Percentiles rank a stretch among this genome's conserved stretches.
Conservation (phyloP, 371 early-diverging fungal genomes). For the Parasitella parasitica region DNA sequence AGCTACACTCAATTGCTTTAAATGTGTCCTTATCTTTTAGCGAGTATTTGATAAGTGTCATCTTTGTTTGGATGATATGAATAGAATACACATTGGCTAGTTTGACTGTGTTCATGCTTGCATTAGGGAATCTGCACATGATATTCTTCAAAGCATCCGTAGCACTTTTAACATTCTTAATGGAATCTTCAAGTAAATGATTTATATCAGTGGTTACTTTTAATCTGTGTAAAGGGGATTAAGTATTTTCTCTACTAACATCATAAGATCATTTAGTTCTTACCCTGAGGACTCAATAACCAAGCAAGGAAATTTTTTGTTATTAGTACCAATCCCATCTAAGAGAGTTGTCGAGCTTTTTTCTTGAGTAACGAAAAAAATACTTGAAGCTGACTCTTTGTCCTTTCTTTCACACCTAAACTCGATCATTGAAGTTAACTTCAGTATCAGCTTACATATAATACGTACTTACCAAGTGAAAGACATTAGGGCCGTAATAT, state of each 20-base stretch:
- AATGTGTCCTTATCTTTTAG: slow-evolving; percentile 3
- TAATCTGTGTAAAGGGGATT: slow-evolving; percentile 8
- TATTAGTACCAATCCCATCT: slow-evolving; percentile 14
- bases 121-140: slow-evolving; percentile 10
- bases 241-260: slow-evolving; percentile 2
- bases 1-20: slow-evolving; percentile 3
- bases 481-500: slow-evolving; percentile 13
- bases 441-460: slow-evolving; percentile 9
- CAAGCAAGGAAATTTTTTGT: slow-evolving; percentile 4
- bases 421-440: slow-evolving; percentile 2
- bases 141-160: slow-evolving; percentile 13
- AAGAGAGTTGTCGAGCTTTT: slow-evolving; percentile 4
- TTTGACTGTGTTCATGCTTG: slow-evolving; percentile 14
- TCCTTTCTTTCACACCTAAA: slow-evolving; percentile 21
- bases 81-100: slow-evolving; percentile 5
- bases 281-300: slow-evolving; percentile 16
- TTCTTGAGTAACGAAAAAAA: slow-evolving; percentile 15
- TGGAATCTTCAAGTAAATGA: slow-evolving; percentile 15
- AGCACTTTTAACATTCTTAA: slow-evolving; percentile 13
- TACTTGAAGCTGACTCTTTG: slow-evolving; percentile 11
- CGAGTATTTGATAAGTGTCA: slow-evolving; percentile 11
- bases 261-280: not conserved
- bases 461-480: slow-evolving; percentile 14
- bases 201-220: slow-evolving; percentile 9
- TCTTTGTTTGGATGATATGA: slow-evolving; percentile 14